Evolutionary conservation across 164 flowering plant genomes (phyloP), one percentile per base, ranked within the genome.

Genomic region (Piper longum): DNA sequence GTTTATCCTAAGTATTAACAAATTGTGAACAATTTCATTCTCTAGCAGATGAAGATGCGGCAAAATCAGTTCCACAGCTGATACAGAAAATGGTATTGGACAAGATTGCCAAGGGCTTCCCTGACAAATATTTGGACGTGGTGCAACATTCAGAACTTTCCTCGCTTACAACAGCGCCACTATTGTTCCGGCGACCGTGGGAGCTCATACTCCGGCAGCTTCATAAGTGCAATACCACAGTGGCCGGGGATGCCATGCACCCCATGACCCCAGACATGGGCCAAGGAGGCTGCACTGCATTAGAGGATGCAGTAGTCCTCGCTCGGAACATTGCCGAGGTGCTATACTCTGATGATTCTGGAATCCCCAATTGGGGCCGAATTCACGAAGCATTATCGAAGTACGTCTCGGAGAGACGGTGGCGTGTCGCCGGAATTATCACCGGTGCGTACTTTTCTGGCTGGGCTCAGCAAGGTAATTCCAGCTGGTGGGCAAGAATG

Each of bases 151-250:
- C 63, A n/a, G 78, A 74, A 41, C 48, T 74, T 0, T 7, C 68
- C 4, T 67, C 69, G 5, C 6, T 70, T 26, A 18, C 67, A 16
- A 61, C 59, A 54, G 79, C 79, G 1, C 82, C 79, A 3, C 41
- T 84, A 52, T 43, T 70, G 69, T 64, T 75, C 41, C 65, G 85
- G 63, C 19, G 8, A 17, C 85, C 82, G n/a, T 76, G 79, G 81
- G 44, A 67, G 60, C 41, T 81, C 7, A 7, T 76, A 36, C 67
- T 74, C 2, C 73, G 81, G 16, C 69, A 63, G 7, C 8, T 70
- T 0, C 62, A 61, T 60, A 70, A 69, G 19, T 72, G 60, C 0
- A 69, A 62, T 54, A 51, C 79, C 6, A 76, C 80, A n/a, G 77
- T 79, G 43, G 80, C 79, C 0, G 82, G 80, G 0, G 85, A 69